A percentile compares a stretch with the other conserved stretches of the same genome.
Conservation (phyloP, 2,329 filamentous ascomycete genomes). For the Cytospora chrysosperma region DNA sequence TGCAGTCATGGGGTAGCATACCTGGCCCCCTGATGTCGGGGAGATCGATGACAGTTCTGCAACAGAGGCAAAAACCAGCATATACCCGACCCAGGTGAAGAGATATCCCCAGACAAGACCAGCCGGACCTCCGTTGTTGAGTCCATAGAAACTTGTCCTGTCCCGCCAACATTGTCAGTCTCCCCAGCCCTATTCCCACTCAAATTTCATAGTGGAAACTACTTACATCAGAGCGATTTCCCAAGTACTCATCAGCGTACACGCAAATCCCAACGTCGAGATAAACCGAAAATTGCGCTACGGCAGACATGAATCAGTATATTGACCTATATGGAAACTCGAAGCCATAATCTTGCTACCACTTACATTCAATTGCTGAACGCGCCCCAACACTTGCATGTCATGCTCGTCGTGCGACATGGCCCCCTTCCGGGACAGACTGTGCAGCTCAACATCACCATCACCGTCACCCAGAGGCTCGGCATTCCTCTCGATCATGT, state of each 20-base stretch:
- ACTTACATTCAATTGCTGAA: slow-evolving; percentile 31
- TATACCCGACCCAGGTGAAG: slow-evolving; percentile 46
- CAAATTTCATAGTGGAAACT: background rate
- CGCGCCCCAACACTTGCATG: slow-evolving; percentile 35
- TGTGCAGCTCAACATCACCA: slow-evolving; percentile 26
- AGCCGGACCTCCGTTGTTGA: slow-evolving; percentile 51
- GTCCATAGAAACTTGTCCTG: slow-evolving; percentile 37
- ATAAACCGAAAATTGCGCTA: slow-evolving; percentile 50
- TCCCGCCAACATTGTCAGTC: background rate
- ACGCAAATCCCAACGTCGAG: slow-evolving; percentile 51
- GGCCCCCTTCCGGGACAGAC: slow-evolving; percentile 27
- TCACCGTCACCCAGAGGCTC: slow-evolving; percentile 23
- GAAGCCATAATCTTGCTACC: background rate
- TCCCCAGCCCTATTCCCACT: background rate
- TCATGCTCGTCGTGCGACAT: slow-evolving; percentile 34
- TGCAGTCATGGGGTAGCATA: background rate
- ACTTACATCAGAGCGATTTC: slow-evolving; percentile 44
- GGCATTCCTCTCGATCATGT: background rate
- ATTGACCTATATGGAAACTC: background rate
- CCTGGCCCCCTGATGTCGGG: slow-evolving; percentile 13
- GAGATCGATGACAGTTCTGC: slow-evolving; percentile 44
- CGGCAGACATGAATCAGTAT: background rate
- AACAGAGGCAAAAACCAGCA: slow-evolving; percentile 42
- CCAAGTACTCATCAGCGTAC: slow-evolving; percentile 54
- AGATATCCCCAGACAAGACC: slow-evolving; percentile 54